Percentiles rank a stretch among this genome's conserved stretches.
phyloP scores from a whole-genome alignment of 441 rosid species.

The Theobroma grandiflorum region DNA sequence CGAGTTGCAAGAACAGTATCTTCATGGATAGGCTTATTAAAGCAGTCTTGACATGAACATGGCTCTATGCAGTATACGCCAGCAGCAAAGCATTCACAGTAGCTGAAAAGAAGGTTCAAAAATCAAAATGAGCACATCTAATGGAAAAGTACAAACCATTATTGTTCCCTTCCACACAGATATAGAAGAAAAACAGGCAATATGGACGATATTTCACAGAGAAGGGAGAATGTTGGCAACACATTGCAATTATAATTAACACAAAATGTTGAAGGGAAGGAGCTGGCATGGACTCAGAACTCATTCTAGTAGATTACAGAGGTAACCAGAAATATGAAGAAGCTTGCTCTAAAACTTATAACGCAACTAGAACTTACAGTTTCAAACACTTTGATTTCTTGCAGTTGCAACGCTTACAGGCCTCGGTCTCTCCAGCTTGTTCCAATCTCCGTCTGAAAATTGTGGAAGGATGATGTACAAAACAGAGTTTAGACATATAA shows the following conservation, averaged over 20 bases:
- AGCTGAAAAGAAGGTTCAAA: slow-evolving; percentile 54
- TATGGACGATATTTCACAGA: neutral
- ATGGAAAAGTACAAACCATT: neutral
- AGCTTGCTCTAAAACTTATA: neutral
- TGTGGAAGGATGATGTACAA: slow-evolving; percentile 11
- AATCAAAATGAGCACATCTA: neutral
- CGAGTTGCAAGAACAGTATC: slow-evolving; percentile 97
- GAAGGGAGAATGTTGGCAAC: neutral
- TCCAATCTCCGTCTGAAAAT: slow-evolving; percentile 71
- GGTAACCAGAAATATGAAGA: neutral
- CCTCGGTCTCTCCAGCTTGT: slow-evolving; percentile 66
- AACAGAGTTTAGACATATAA: neutral
- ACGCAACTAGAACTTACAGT: slow-evolving; percentile 67
- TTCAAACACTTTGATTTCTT: slow-evolving; percentile 98
- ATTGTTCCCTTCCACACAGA: neutral
- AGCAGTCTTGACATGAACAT: slow-evolving; percentile 96
- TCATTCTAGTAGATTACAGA: neutral
- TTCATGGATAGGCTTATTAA: slow-evolving; percentile 97
- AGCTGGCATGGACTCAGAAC: neutral
- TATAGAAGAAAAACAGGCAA: neutral
- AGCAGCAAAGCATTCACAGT: slow-evolving; percentile 99
- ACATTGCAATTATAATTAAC: neutral
- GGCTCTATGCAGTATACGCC: slow-evolving; percentile 99
- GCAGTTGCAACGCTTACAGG: slow-evolving; percentile 98
- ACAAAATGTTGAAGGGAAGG: neutral